A percentile compares a stretch with the other conserved stretches of the same genome.
Conservation (phyloP, 768 basidiomycete species). For the Antrodiella citrinella region DNA sequence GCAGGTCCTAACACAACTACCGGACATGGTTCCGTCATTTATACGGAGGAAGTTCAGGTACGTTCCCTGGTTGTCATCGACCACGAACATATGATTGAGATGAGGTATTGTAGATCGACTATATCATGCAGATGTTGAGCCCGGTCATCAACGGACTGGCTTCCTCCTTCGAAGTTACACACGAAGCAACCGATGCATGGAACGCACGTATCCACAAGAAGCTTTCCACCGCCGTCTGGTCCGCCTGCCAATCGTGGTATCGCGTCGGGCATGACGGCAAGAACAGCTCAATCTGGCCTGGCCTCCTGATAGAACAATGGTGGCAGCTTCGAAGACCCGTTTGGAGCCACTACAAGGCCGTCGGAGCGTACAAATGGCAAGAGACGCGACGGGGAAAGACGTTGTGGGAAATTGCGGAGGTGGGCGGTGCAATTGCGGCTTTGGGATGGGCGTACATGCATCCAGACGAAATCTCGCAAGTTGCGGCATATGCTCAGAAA, state of each 20-base stretch:
- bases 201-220: conserved; percentile 19
- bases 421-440: not conserved
- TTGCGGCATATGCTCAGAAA: too few relatives aligned
- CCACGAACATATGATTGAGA: not conserved
- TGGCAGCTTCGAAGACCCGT: conserved; percentile 5
- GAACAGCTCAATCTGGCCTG: conserved; percentile 11
- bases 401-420: not conserved
- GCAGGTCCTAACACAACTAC: conserved; percentile 18
- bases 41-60: conserved; percentile 15
- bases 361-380: conserved; percentile 2
- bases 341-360: conserved; percentile 9
- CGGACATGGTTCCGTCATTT: conserved; percentile 16
- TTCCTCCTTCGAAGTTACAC: conserved; percentile 18
- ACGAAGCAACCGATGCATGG: conserved; percentile 11
- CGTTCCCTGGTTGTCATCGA: not conserved
- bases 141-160: conserved; percentile 9
- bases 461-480: too few relatives aligned
- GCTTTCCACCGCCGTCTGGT: not conserved
- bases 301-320: conserved; percentile 6
- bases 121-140: conserved; percentile 10
- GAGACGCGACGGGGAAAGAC: not conserved
- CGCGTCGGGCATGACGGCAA: conserved; percentile 7
- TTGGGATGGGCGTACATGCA: not conserved
- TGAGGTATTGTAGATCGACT: conserved; percentile 7
- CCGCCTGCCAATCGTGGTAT: conserved; percentile 11